Evolutionary conservation across 768 basidiomycete species (phyloP), one percentile per base, ranked within the genome.

Genomic region (Lactarius sp.): DNA sequence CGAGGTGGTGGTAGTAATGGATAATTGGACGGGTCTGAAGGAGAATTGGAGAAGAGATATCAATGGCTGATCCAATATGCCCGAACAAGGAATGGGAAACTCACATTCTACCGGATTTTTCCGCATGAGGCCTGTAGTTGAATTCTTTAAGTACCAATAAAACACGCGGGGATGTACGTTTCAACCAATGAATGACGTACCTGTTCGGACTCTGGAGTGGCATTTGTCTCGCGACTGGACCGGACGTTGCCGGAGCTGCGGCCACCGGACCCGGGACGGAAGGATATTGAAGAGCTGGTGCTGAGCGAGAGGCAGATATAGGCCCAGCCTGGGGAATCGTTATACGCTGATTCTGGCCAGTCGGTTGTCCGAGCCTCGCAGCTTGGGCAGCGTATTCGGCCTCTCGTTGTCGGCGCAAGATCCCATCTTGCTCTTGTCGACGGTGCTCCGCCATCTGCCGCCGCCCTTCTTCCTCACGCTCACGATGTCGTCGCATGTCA

Each of bases 1-100:
- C 4, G 86, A 83, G 36, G 89, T 86, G 10, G 88, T 90, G 0
- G 86, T 88, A 1, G 88, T 90, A 52, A 87, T 77, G 41, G 87
- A 86, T 34, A 81, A 75, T 18, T 62, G 56, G 20, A 56, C 2
- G n/a, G 68, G 58, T 14, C 68, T 65, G 56, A 50, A n/a, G 59
- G 52, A 9, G n/a, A 27, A 34, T 55, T 37, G 6, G 41, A 44
- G 18, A 53, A 27, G 27, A 27, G 6, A 52, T 16, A 33, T 60
- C 31, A 64, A 44, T 36, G 16, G 10, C 31, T n/a, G 8, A 49
- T 54, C 5, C n/a, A 44, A n/a, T 6, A n/a, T 41, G 22, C 6
- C 4, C 14, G 20, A 44, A 41, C 13, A 39, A 52, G 37, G 34
- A 31, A 52, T 12, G 27, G 60, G 61, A 49, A 59, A 69, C 74